These are phyloP conservation scores for Eucalyptus marginata DNA, from an alignment of 345 rosid genomes.

Conservation along the genomic window DNA sequence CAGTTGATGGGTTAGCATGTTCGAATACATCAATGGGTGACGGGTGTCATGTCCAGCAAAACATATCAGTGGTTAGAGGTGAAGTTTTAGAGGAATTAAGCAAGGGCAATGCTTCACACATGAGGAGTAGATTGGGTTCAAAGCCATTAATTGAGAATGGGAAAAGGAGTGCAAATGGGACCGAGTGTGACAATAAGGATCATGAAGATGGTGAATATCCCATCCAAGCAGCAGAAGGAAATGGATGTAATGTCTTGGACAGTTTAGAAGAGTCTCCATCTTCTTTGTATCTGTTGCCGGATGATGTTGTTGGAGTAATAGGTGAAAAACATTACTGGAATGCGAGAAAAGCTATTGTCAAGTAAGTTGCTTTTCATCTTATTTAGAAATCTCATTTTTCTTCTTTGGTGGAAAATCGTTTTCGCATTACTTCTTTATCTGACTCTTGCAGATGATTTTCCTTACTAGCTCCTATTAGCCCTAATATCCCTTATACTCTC, in stretches of 20 bases:
- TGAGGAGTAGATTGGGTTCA: background rate
- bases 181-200: conserved; percentile 4
- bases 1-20: background rate
- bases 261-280: conserved; percentile 21
- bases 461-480: background rate
- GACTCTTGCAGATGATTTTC: background rate
- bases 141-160: conserved; percentile 9
- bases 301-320: conserved; percentile 43
- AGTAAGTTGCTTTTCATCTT: conserved; percentile 42
- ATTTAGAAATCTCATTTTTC: background rate
- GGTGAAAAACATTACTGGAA: conserved; percentile 72
- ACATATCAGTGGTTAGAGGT: conserved; percentile 15
- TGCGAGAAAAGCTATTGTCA: conserved; percentile 51
- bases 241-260: background rate
- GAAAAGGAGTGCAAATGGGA: conserved; percentile 9
- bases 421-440: background rate
- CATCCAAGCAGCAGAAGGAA: conserved; percentile 4
- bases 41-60: background rate
- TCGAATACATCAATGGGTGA: background rate
- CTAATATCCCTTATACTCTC: background rate
- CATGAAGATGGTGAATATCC: conserved; percentile 1
- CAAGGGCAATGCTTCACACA: background rate
- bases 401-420: background rate
- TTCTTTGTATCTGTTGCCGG: conserved; percentile 31
- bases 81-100: background rate